These are phyloP conservation scores for Gigaspora rosea DNA, from an alignment of 192 early-diverging fungal species.

Conservation along the genomic window DNA sequence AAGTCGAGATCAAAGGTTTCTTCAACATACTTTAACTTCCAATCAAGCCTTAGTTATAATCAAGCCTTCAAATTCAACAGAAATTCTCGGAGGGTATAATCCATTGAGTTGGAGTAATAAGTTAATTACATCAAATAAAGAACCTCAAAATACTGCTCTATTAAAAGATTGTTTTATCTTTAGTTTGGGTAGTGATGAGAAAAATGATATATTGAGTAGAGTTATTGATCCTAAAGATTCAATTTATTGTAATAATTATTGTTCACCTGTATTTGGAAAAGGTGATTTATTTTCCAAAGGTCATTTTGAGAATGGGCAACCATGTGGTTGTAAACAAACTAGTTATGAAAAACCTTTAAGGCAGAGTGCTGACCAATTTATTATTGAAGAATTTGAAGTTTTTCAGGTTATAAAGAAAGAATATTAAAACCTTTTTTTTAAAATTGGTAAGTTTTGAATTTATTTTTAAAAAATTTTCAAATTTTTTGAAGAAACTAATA, in stretches of 20 bases:
- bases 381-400: no score
- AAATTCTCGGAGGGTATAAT: slow-evolving; percentile 29
- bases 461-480: no score
- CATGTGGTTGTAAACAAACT: slow-evolving; percentile 23
- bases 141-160: background rate
- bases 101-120: slow-evolving; percentile 22
- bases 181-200: background rate
- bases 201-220: slow-evolving; percentile 19
- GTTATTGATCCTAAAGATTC: slow-evolving; percentile 19
- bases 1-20: slow-evolving; percentile 15
- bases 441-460: no score
- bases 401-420: no score
- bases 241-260: slow-evolving; percentile 23
- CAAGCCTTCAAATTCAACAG: background rate
- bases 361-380: background rate
- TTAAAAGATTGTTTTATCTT: slow-evolving; percentile 6
- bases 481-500: no score
- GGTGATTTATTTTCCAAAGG: slow-evolving; percentile 27
- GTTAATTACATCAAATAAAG: slow-evolving; percentile 6
- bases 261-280: slow-evolving; percentile 25
- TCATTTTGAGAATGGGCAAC: slow-evolving; percentile 20
- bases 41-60: slow-evolving; percentile 16
- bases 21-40: background rate
- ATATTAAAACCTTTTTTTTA: no score
- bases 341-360: slow-evolving; percentile 20